Conservation (phyloP, 2,329 filamentous ascomycete genomes). For the Diplodia mutila region DNA sequence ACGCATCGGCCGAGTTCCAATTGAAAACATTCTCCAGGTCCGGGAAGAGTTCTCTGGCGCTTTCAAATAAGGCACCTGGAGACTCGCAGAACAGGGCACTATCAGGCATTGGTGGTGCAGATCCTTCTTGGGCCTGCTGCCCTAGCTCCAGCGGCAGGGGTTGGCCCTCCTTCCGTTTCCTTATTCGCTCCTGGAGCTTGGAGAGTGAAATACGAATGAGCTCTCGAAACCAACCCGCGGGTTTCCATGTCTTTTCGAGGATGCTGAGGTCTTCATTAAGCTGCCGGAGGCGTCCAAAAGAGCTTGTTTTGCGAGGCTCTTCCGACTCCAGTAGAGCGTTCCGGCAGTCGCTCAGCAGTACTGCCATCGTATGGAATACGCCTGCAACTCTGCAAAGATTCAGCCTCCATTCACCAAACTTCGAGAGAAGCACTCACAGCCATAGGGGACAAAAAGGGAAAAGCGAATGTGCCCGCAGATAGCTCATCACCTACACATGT, state of each 20-base stretch:
- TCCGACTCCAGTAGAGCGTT: background rate
- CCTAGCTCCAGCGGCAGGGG: background rate
- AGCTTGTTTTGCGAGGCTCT: background rate
- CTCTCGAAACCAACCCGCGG: slow-evolving; percentile 12
- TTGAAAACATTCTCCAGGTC: background rate
- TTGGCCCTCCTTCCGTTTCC: background rate
- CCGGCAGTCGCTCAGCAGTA: slow-evolving; percentile 1
- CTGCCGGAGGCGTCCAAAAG: slow-evolving; percentile 4
- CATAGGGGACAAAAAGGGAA: slow-evolving; percentile 4
- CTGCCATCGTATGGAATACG: slow-evolving; percentile 8
- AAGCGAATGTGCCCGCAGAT: background rate
- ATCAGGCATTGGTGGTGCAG: background rate
- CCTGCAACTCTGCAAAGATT: background rate
- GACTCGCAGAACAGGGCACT: background rate
- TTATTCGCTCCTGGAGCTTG: slow-evolving; percentile 4
- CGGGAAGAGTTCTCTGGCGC: slow-evolving; percentile 12
- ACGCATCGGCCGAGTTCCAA: slow-evolving; percentile 7
- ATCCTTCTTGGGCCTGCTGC: background rate
- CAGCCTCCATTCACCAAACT: background rate
- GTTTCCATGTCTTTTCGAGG: slow-evolving; percentile 10
- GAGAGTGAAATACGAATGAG: slow-evolving; percentile 14
- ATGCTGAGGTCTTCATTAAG: slow-evolving; percentile 2
- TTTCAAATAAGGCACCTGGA: slow-evolving; percentile 1
- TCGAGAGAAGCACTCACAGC: background rate
- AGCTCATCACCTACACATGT: background rate